phyloP scores from a whole-genome alignment of 176 grass and related monocot genomes.

The Areca catechu region DNA sequence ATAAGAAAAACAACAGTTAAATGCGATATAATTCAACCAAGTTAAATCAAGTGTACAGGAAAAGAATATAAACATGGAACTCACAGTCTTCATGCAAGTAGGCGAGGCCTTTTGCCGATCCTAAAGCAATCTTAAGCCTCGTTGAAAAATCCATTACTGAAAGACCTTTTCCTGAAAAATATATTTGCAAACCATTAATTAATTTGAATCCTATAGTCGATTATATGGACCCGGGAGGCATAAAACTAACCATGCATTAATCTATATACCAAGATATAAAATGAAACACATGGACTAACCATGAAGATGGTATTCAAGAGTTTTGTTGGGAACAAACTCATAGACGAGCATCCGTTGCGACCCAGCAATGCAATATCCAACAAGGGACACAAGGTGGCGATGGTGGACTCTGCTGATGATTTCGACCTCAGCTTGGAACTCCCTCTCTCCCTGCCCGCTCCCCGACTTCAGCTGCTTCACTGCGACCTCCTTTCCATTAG shows the following conservation, averaged over 20 bases:
- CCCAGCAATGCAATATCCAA: slow-evolving; percentile 82
- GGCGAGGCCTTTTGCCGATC: slow-evolving; percentile 85
- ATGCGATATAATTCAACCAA: no score
- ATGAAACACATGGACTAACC: slow-evolving; percentile 11
- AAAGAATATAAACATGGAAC: background rate
- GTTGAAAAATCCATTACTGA: slow-evolving; percentile 62
- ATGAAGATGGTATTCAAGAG: slow-evolving; percentile 77
- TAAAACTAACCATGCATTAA: no score
- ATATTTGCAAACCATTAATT: background rate
- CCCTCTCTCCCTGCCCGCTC: slow-evolving; percentile 91
- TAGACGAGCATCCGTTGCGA: slow-evolving; percentile 79
- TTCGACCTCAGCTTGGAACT: slow-evolving; percentile 98
- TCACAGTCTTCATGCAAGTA: slow-evolving; percentile 99
- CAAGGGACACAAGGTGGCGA: slow-evolving; percentile 88
- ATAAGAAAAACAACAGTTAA: background rate
- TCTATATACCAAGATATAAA: background rate
- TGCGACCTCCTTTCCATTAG: slow-evolving; percentile 72
- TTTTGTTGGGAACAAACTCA: slow-evolving; percentile 74
- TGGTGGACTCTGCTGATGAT: slow-evolving; percentile 99
- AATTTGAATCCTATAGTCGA: no score
- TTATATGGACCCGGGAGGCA: no score
- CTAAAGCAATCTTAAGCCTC: slow-evolving; percentile 77
- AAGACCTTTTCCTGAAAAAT: slow-evolving; percentile 38
- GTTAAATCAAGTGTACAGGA: no score
- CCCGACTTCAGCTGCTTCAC: slow-evolving; percentile 95